Percentiles rank a stretch among this genome's conserved stretches.
Evolutionary conservation across 192 early-diverging fungal species (phyloP).

Genomic region (Chytriomyces hyalinus): DNA sequence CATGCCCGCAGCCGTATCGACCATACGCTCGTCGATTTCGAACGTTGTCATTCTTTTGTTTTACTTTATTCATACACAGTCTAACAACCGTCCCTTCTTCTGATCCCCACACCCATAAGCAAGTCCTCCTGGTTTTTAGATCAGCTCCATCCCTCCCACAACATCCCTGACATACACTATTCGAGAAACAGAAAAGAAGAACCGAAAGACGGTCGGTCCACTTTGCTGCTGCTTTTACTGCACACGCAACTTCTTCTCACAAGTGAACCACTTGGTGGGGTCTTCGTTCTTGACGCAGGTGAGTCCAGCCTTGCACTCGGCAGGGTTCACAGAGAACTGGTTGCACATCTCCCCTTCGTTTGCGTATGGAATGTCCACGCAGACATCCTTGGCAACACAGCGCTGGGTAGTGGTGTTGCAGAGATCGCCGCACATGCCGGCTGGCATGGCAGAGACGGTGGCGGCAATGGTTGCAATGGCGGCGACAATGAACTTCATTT

Average conservation of each 20-base stretch:
- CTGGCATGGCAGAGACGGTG: not conserved
- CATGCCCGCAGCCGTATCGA: slow-evolving; percentile 13
- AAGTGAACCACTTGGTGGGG: slow-evolving; percentile 13
- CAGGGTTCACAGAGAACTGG: slow-evolving; percentile 26
- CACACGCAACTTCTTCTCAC: not conserved
- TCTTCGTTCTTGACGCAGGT: slow-evolving; percentile 14
- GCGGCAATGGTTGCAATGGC: not conserved
- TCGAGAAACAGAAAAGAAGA: not conserved
- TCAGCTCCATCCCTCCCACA: too few relatives aligned
- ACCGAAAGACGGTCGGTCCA: not conserved
- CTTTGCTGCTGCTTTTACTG: not conserved
- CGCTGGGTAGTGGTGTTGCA: not conserved
- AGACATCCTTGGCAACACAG: not conserved
- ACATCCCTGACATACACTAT: too few relatives aligned
- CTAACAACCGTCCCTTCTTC: too few relatives aligned
- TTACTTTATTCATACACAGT: too few relatives aligned
- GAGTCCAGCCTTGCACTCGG: slow-evolving; percentile 16
- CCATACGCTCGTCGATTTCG: not conserved
- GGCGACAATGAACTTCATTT: not conserved
- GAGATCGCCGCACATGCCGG: not conserved
- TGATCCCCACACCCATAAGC: too few relatives aligned
- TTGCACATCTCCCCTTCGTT: slow-evolving; percentile 7
- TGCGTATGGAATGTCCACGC: not conserved
- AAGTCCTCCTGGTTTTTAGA: too few relatives aligned
- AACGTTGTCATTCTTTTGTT: not conserved